Percentiles rank a stretch among this genome's conserved stretches.
Evolutionary conservation across 805 yeast genomes (phyloP).

Genomic region (Metschnikowia amazonensis): DNA sequence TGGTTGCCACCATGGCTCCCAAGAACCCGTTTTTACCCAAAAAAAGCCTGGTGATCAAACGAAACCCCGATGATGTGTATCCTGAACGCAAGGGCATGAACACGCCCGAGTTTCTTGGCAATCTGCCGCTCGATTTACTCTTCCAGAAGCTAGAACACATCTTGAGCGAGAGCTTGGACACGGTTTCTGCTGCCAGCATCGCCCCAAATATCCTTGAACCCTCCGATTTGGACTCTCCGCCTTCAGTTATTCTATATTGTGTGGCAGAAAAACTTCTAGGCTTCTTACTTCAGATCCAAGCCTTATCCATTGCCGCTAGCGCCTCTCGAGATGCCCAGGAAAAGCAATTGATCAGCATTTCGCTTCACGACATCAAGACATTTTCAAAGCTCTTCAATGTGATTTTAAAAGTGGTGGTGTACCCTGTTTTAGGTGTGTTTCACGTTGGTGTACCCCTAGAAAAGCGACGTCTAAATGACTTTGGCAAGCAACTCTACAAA

Average conservation of each 20-base stretch:
- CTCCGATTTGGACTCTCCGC: background rate
- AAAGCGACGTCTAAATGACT: slow-evolving; percentile 52
- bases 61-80: slow-evolving; percentile 32
- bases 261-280: slow-evolving; percentile 37
- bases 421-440: slow-evolving; percentile 51
- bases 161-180: slow-evolving; percentile 24
- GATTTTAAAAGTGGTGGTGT: slow-evolving; percentile 67
- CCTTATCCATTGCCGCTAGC: slow-evolving; percentile 23
- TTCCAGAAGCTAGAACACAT: slow-evolving; percentile 29
- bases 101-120: slow-evolving; percentile 26
- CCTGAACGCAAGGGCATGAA: slow-evolving; percentile 32
- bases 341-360: slow-evolving; percentile 51
- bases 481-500: slow-evolving; percentile 29
- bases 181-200: slow-evolving; percentile 16
- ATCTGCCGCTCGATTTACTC: slow-evolving; percentile 33
- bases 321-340: slow-evolving; percentile 18
- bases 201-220: background rate
- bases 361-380: slow-evolving; percentile 79
- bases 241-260: background rate
- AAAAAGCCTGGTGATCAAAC: slow-evolving; percentile 27
- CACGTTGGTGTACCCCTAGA: slow-evolving; percentile 63
- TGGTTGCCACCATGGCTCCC: background rate
- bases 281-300: slow-evolving; percentile 38
- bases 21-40: slow-evolving; percentile 31
- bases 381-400: slow-evolving; percentile 62